Evolutionary conservation across 208 protist species (phyloP), one percentile per base, ranked within the genome.

Genomic region (Leishmania braziliensis): DNA sequence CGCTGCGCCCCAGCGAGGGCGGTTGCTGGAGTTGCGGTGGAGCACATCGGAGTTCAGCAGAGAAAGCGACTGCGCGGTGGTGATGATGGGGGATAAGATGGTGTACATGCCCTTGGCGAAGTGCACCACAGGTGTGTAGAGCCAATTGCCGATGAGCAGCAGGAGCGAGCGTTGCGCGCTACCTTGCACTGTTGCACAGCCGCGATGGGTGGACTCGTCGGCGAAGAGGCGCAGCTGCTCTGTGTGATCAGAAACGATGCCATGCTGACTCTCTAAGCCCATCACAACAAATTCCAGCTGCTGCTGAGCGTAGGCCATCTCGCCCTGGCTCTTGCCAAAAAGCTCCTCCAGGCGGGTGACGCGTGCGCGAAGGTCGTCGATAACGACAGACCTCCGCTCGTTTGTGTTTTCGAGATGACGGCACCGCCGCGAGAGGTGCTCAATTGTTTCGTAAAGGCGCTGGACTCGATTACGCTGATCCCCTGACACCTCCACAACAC

Each of bases 71-170:
- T 93, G 91, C 36, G 89, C 80, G 4, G 92, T 97, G 62, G 88
- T 91, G 62, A 96, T 91, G 73, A 96, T 79, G 20, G 92, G 92
- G 0, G 89, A 95, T 2, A 96, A 74, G 20, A 97, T 76, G 5
- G 90, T 93, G 86, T 96, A 96, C 26, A 95, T 84, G 29, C 94
- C 94, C 74, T 97, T 97, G 51, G 88, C 92, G 78, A 97, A 95
- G 76, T 96, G 85, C 33, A 97, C 88, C 39, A 95, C 83, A n/a
- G 92, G 94, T 3, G 82, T 80, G 83, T 96, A 95, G 5, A 97
- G 88, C 91, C 92, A 96, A 71, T 90, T 92, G n/a, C 88, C 92
- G 29, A 97, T 43, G 29, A 92, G 71, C 53, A 93, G 81, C 43
- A 96, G 80, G 39, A 92, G 54, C 36, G 86, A 89, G 73, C 86